Percentiles rank a stretch among this genome's conserved stretches.
These are phyloP conservation scores for Colletotrichum siamense DNA, from an alignment of 2,329 filamentous ascomycete species.

Conservation along the genomic window DNA sequence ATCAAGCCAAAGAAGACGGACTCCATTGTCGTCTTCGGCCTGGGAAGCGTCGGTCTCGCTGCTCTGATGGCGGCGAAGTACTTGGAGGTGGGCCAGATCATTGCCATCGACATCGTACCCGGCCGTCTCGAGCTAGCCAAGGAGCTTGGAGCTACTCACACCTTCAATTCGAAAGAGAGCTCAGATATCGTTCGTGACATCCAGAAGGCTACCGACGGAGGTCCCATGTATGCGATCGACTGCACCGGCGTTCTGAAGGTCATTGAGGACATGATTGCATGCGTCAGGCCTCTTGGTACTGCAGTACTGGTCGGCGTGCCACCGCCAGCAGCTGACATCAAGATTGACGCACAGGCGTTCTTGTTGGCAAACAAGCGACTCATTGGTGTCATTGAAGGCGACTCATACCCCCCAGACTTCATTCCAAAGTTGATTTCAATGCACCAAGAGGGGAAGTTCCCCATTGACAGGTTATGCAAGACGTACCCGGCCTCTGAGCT, in stretches of 20 bases:
- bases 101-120: constrained; percentile 79
- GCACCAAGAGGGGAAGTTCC: constrained; percentile 12
- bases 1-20: constrained; percentile 89
- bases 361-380: constrained; percentile 1
- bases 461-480: not conserved
- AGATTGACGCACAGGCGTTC: constrained; percentile 11
- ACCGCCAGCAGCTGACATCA: not conserved
- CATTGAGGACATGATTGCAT: constrained; percentile 50
- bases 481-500: not conserved
- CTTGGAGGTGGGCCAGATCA: constrained; percentile 81
- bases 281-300: not conserved
- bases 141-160: constrained; percentile 96
- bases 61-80: constrained; percentile 89
- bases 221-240: constrained; percentile 98
- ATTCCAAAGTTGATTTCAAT: constrained; percentile 2
- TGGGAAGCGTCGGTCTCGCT: constrained; percentile 92
- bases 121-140: constrained; percentile 87
- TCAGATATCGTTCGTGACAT: constrained; percentile 85
- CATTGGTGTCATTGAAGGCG: constrained; percentile 7
- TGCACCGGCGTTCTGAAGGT: constrained; percentile 97
- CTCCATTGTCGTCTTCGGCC: constrained; percentile 91
- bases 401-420: not conserved
- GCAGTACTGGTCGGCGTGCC: constrained; percentile 10
- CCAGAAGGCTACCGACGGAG: constrained; percentile 96
- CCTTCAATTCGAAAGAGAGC: constrained; percentile 89